Evolutionary conservation across 768 basidiomycete genomes (phyloP).

Genomic region (Gloeostereum incarnatum): DNA sequence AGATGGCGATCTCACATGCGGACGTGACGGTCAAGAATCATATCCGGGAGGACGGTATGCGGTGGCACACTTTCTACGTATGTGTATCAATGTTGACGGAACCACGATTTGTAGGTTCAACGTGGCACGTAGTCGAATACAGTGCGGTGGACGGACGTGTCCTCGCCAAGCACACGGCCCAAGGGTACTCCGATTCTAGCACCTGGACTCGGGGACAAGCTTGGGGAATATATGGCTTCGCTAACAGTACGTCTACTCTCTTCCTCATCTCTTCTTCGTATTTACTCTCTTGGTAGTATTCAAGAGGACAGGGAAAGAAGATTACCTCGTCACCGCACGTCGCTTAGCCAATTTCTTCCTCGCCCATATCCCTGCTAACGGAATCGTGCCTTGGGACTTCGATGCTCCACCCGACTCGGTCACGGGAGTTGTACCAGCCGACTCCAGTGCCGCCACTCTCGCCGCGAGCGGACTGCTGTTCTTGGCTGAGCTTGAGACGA

Average conservation of each 20-base stretch:
- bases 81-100: conserved; percentile 1
- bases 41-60: conserved; percentile 50
- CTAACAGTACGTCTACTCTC: conserved; percentile 41
- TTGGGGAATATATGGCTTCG: conserved; percentile 35
- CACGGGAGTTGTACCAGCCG: conserved; percentile 42
- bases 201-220: conserved; percentile 39
- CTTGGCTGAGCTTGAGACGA: conserved; percentile 34
- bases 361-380: conserved; percentile 44
- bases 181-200: conserved; percentile 29
- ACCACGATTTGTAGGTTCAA: conserved; percentile 24
- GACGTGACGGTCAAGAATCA: conserved; percentile 62
- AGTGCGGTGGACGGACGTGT: conserved; percentile 31
- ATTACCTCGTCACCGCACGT: conserved; percentile 53
- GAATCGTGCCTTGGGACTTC: conserved; percentile 59
- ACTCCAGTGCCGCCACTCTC: conserved; percentile 63
- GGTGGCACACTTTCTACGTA: not conserved
- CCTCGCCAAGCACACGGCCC: conserved; percentile 21
- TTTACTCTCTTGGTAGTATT: conserved; percentile 35
- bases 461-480: conserved; percentile 51
- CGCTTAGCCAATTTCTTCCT: conserved; percentile 53
- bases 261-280: conserved; percentile 14
- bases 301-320: conserved; percentile 34
- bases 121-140: conserved; percentile 38
- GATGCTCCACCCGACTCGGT: conserved; percentile 31
- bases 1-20: conserved; percentile 57